Evolutionary conservation across 306 rosid genomes (phyloP), one percentile per base, ranked within the genome.

Genomic region (Vigna hirtella): DNA sequence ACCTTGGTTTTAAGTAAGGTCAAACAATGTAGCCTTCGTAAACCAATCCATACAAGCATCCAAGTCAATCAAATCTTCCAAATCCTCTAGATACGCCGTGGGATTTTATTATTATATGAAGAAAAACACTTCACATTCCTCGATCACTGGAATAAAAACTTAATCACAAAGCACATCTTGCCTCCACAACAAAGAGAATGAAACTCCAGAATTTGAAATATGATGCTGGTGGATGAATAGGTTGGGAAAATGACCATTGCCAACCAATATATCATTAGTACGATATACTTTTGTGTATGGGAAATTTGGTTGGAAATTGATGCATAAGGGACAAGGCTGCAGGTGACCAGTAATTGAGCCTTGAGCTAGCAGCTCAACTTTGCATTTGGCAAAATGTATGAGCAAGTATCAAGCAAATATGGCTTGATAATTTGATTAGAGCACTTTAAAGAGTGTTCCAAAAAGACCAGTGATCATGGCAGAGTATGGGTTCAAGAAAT

Each of bases 401-500:
- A 55, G 77, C 50, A 50, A 56, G 78, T 50, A 55, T 65, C 69
- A 69, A 20, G 82, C 72, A 67, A 74, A 45, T 81, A 84, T 18
- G 84, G 66, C 83, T 56, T 26, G 70, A 82, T 52, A 68, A 81
- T 66, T 74, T 85, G 83, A 85, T 74, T 70, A 66, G 66, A 81
- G 83, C 73, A 38, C 69, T 61, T 71, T 56, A 16, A 62, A 71
- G 42, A 71, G 42, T 69, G 75, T 76, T 73, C 84, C 66, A 50
- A 38, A 52, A 63, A 77, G 76, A 66, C 81, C 88, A 72, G 36
- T 73, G 79, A 79, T 81, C 87, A 88, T 83, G 12, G 86, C 67
- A 34, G 81, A 78, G 65, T 68, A 76, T 47, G 89, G 75, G 84
- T 88, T 47, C 83, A 89, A 58, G 83, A 81, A 81, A 89, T 78